These are phyloP conservation scores for Tricholoma flavovirens DNA, from an alignment of 768 basidiomycete species.

Conservation along the genomic window DNA sequence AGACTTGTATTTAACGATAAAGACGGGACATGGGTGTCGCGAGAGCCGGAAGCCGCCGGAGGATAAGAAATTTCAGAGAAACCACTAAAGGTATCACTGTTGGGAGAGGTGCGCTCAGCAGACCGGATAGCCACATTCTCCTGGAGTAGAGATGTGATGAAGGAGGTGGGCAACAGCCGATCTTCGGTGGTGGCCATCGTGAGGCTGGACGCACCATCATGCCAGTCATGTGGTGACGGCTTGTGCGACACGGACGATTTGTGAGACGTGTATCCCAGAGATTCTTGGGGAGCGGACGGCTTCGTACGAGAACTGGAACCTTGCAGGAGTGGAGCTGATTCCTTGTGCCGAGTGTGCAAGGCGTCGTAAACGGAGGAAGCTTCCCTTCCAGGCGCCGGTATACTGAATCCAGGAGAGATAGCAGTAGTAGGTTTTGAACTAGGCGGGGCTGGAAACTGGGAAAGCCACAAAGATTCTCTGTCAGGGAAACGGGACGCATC, in stretches of 20 bases:
- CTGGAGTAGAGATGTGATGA: slow-evolving; percentile 53
- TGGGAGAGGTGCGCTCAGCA: slow-evolving; percentile 25
- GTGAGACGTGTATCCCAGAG: slow-evolving; percentile 1
- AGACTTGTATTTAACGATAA: slow-evolving; percentile 7
- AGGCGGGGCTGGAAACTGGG: slow-evolving; percentile 52
- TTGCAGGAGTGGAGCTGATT: not conserved
- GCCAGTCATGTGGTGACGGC: slow-evolving; percentile 49
- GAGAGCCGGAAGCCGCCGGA: slow-evolving; percentile 26
- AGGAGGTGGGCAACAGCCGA: slow-evolving; percentile 51
- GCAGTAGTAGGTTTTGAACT: slow-evolving; percentile 40
- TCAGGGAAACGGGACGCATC: slow-evolving; percentile 53
- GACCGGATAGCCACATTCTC: slow-evolving; percentile 31
- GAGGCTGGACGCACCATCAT: slow-evolving; percentile 55
- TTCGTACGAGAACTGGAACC: not conserved
- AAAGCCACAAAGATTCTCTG: slow-evolving; percentile 33
- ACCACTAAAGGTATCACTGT: slow-evolving; percentile 41
- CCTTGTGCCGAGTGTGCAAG: not conserved
- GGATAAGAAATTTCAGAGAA: slow-evolving; percentile 55
- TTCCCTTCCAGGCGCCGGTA: slow-evolving; percentile 19
- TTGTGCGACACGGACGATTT: slow-evolving; percentile 14
- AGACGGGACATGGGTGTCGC: slow-evolving; percentile 4
- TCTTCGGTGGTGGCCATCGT: slow-evolving; percentile 53
- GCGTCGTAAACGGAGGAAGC: slow-evolving; percentile 20
- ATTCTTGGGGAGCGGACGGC: not conserved
- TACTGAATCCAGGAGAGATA: slow-evolving; percentile 25